Conservation (phyloP, 2,329 filamentous ascomycete species). For the Grosmannia penicillata region DNA sequence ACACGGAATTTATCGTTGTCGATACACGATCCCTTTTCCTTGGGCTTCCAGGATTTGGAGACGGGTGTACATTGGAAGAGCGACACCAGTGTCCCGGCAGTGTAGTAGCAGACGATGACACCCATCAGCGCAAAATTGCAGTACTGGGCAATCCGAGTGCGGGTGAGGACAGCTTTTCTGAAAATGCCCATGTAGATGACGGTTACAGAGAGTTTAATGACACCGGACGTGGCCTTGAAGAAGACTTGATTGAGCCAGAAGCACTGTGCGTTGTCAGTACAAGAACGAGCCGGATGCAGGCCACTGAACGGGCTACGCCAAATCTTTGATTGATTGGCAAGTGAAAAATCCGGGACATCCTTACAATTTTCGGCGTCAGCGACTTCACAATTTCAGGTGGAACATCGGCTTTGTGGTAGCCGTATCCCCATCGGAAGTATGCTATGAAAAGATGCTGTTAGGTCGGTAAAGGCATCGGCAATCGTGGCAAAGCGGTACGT, state of each 20-base stretch:
- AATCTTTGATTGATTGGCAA: not conserved
- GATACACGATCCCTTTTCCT: not conserved
- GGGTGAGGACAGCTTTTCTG: not conserved
- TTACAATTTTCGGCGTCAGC: not conserved
- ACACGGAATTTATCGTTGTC: constrained; percentile 1
- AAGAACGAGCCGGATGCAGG: too few species aligned
- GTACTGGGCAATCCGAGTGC: not conserved
- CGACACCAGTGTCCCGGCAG: not conserved
- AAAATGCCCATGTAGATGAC: constrained; percentile 3
- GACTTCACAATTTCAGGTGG: not conserved
- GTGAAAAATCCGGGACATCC: not conserved
- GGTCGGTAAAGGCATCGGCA: not conserved
- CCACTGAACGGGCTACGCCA: too few species aligned
- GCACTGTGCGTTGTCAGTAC: not conserved
- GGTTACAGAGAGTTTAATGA: not conserved
- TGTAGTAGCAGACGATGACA: not conserved
- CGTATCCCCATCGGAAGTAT: constrained; percentile 3
- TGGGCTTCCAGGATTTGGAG: not conserved
- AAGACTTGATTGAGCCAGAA: constrained; percentile 1
- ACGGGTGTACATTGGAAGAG: constrained; percentile 1
- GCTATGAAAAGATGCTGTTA: too few species aligned
- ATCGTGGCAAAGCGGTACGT: not conserved
- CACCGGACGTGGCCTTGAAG: constrained; percentile 1
- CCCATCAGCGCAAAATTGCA: constrained; percentile 1
- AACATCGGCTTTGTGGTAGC: constrained; percentile 1